Evolutionary conservation across 1,139 yeast genomes (phyloP), one percentile per base, ranked within the genome.

Genomic region (Diutina sp.): DNA sequence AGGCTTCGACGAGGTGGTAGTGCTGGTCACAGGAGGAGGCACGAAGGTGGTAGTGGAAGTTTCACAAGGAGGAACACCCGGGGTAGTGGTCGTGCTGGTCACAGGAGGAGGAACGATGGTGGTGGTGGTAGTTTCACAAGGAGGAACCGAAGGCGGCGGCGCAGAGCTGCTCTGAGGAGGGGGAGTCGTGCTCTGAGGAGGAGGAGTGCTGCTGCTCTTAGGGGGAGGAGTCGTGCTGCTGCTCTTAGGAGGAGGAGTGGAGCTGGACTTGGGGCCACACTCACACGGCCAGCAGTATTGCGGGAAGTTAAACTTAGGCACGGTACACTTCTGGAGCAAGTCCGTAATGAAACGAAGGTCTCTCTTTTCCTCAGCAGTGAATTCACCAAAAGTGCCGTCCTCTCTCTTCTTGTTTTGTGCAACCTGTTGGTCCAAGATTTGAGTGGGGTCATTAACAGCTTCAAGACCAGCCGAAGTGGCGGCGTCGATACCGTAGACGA

Each of bases 261-360:
- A 44, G 9, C 29, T 18, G 21, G 48, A 9, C 6, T 14, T 14
- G 11, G 46, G 18, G 16, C 9, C 16, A 29, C 51, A 47, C 6
- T 47, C 51, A 47, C 51, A 47, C 51, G 28, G 28, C 51, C 51
- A 47, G 30, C 51, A 47, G 51, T 28, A 47, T 47, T 47, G 51
- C n/a, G 51, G 51, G 38, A 47, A 47, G 51, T 47, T 47, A 18
- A 29, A 29, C 35, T 47, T 47, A 11, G 29, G 29, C n/a, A 47
- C 51, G 30, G 51, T 30, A 28, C 51, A 47, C 35, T 28, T 47
- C 11, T 2, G 29, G 38, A 47, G 51, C 51, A 47, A 47, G 38
- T 11, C 18, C 29, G 18, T 14, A 14, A 47, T 47, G 38, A 29
- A 47, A 11, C 51, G 29, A 18, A 47, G 16, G n/a, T 47, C 51